phyloP scores from a whole-genome alignment of 2,329 filamentous ascomycete genomes.

The Colletotrichum sp. region DNA sequence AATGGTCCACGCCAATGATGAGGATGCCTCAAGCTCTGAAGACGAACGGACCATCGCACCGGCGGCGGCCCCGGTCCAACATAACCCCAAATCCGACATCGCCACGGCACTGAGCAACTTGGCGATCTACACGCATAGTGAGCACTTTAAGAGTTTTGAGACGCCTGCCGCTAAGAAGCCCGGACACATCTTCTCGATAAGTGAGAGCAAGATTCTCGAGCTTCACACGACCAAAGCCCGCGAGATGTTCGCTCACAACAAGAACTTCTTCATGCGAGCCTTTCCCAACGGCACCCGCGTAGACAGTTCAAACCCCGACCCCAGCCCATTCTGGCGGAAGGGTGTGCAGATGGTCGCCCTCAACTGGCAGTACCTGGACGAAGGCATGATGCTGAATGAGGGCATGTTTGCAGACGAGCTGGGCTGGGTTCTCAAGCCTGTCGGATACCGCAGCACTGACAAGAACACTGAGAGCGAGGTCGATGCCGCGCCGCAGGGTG shows the following conservation, averaged over 20 bases:
- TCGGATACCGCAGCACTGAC: slow-evolving; percentile 67
- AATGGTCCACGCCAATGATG: slow-evolving; percentile 34
- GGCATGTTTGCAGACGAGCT: slow-evolving; percentile 91
- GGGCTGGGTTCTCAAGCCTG: slow-evolving; percentile 87
- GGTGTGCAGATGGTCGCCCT: slow-evolving; percentile 98
- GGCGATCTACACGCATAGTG: slow-evolving; percentile 86
- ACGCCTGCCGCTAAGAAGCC: slow-evolving; percentile 65
- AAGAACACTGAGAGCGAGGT: slow-evolving; percentile 44
- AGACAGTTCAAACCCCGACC: slow-evolving; percentile 93
- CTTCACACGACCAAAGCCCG: slow-evolving; percentile 67
- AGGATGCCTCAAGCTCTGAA: slow-evolving; percentile 47
- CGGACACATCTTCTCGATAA: slow-evolving; percentile 84
- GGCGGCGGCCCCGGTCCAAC: slow-evolving; percentile 16
- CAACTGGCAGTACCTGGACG: slow-evolving; percentile 96
- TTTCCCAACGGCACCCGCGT: slow-evolving; percentile 84
- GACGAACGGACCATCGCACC: slow-evolving; percentile 39
- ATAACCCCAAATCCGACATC: slow-evolving; percentile 63
- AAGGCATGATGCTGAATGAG: slow-evolving; percentile 95
- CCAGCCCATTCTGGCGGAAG: slow-evolving; percentile 87
- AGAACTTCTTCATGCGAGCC: slow-evolving; percentile 85
- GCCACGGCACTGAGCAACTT: slow-evolving; percentile 74
- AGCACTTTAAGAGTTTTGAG: slow-evolving; percentile 76
- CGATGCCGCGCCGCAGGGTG: slow-evolving; percentile 52
- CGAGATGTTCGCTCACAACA: slow-evolving; percentile 87
- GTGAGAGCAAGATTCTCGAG: slow-evolving; percentile 75